phyloP scores from a whole-genome alignment of 495 filamentous ascomycete species.

The Hypoxylon intermedium region DNA sequence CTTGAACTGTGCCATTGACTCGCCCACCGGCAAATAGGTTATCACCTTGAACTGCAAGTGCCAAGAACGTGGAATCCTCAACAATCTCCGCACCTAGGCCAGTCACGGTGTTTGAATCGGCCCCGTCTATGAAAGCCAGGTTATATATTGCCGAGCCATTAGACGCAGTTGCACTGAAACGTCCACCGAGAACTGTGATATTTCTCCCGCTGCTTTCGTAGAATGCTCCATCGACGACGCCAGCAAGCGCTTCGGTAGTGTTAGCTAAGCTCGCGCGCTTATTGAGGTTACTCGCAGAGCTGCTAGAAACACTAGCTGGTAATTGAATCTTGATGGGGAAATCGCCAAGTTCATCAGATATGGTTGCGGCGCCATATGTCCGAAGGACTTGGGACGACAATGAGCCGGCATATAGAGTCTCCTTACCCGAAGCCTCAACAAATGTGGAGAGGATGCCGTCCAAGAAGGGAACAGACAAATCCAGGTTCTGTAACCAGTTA shows the following conservation, averaged over 20 bases:
- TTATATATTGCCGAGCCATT: slow-evolving; percentile 79
- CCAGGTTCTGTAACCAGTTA: slow-evolving; percentile 88
- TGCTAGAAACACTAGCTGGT: slow-evolving; percentile 41
- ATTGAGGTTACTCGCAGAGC: slow-evolving; percentile 41
- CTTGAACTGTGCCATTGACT: slow-evolving; percentile 72
- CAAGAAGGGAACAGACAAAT: slow-evolving; percentile 68
- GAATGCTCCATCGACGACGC: slow-evolving; percentile 78
- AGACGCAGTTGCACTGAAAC: slow-evolving; percentile 75
- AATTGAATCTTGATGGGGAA: slow-evolving; percentile 69
- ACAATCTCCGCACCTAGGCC: slow-evolving; percentile 74
- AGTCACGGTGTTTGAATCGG: slow-evolving; percentile 65
- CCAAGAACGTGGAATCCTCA: slow-evolving; percentile 73
- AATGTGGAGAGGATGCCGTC: slow-evolving; percentile 74
- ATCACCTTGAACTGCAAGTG: slow-evolving; percentile 71
- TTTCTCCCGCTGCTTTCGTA: slow-evolving; percentile 73
- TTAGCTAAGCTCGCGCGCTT: slow-evolving; percentile 64
- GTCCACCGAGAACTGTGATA: slow-evolving; percentile 85
- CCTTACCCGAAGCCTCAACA: slow-evolving; percentile 63
- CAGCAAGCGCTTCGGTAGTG: slow-evolving; percentile 56
- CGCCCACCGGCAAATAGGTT: slow-evolving; percentile 83
- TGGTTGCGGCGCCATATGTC: slow-evolving; percentile 71
- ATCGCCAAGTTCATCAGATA: slow-evolving; percentile 61
- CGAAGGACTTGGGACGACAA: slow-evolving; percentile 72
- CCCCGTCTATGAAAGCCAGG: slow-evolving; percentile 71
- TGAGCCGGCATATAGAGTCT: slow-evolving; percentile 77